Evolutionary conservation across 2,329 filamentous ascomycete species (phyloP), one percentile per base, ranked within the genome.

Genomic region (Aciculosporium take): DNA sequence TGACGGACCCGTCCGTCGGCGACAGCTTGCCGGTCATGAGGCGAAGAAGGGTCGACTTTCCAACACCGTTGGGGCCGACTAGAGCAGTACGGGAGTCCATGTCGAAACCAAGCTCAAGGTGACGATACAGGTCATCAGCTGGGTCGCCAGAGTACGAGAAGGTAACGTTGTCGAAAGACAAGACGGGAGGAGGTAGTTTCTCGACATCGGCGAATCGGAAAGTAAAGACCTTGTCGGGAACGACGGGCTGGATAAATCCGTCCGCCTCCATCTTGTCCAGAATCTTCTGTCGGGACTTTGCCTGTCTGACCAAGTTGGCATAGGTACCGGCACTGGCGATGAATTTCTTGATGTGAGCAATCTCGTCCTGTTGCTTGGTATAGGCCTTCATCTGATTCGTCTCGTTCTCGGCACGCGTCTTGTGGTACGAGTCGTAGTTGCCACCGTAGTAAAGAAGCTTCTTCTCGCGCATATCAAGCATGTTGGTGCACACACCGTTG

Each of bases 181-280:
- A 69, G 35, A 98, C 91, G 30, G 91, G 91, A 40, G 91, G 93
- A 10, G 91, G 91, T n/a, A 98, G 81, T 75, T 98, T 98, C 62
- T 98, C 91, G 41, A 96, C 91, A 57, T 96, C 88, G 52, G 91
- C 91, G 64, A 98, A 98, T 57, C 89, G 81, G 81, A 98, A 98
- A 44, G 81, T 89, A 70, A 98, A 98, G 58, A 94, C 82, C 47
- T 79, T 76, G 67, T 98, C 91, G 49, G 76, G 67, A 42, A 73
- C 66, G 48, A 98, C 87, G 43, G 86, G 84, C 67, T 98, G 82
- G 60, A 98, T 96, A 66, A 96, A 91, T 52, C 91, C 91, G 57
- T 98, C 91, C 54, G 93, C 91, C 74, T 96, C 89, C 91, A 98
- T 98, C 81, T 98, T 98, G 76, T 98, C 91, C 52, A 96, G 75